These are phyloP conservation scores for Coelastrella sp. DNA, from an alignment of 139 green algal species.

Conservation along the genomic window DNA sequence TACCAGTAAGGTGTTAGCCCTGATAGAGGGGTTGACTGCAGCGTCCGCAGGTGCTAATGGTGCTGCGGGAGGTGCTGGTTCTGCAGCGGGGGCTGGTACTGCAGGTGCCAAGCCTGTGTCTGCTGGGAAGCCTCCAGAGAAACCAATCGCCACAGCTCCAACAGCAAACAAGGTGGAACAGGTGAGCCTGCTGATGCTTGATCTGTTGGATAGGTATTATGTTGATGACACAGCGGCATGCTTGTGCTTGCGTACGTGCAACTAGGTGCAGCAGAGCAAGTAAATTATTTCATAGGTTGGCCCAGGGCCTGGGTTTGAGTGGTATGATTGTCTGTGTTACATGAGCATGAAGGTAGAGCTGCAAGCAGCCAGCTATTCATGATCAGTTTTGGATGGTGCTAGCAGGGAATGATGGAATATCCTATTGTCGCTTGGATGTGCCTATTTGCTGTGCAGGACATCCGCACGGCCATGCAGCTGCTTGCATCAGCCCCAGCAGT, in stretches of 20 bases:
- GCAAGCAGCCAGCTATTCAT: not conserved
- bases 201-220: too few species aligned
- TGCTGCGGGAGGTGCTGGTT: constrained; percentile 1
- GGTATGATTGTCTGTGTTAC: too few species aligned
- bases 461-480: constrained; percentile 49
- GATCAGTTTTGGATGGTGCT: not conserved
- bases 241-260: too few species aligned
- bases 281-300: too few species aligned
- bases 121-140: not conserved
- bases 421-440: not conserved
- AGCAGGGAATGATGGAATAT: too few species aligned
- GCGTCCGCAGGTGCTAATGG: constrained; percentile 21
- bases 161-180: not conserved
- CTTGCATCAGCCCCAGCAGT: constrained; percentile 56
- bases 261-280: too few species aligned
- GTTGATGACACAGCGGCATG: too few species aligned
- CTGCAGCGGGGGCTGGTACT: not conserved
- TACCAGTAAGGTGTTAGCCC: constrained; percentile 64
- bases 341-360: too few species aligned
- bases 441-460: constrained; percentile 32
- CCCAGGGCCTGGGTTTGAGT: too few species aligned
- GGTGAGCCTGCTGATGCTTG: not conserved
- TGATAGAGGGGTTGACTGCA: constrained; percentile 63
- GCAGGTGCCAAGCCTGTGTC: not conserved
- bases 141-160: not conserved